Base-by-base conservation (phyloP, 2,329 filamentous ascomycete species). In the Torrubiella hemipterigena region DNA sequence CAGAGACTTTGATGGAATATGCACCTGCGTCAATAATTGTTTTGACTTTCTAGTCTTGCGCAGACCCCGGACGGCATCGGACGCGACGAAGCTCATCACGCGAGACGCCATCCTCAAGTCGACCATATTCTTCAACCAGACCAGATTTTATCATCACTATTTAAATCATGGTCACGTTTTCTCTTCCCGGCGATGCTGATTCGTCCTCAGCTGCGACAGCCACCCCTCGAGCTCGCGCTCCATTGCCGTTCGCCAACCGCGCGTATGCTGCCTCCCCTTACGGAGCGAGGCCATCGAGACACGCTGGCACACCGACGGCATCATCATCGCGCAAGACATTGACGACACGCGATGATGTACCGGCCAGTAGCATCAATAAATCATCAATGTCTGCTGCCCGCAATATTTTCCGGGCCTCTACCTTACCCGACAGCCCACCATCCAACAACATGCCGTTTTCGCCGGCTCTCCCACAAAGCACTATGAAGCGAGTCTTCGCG, bases 401-500 rank as follows among this genome's bases (percentile, higher is more conserved):
- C 38, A 63, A 62, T 37, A 58, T 63, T 19, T 63, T 63, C 34
- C 50, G 56, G 30, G 50, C 56, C 4, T 60, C 59, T 13, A 46
- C 51, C 35, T 48, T 55, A 37, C 42, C 40, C 39, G 51, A 55
- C 13, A 55, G 45, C 35, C 42, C 48, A 12, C 46, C 53, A 22
- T 42, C 48, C 10, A 31, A 44, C 17, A 37, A 43, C 14, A n/a
- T n/a, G n/a, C 38, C 54, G 32, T 69, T 69, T 45, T 61, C 65
- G 6, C 61, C 65, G 4, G 61, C 51, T 36, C 43, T 66, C 21
- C 56, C 64, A 3, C 44, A 54, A 21, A 63, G 54, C 46, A 59
- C 61, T 3, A 47, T 58, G 43, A 67, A 61, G 37, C 64, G 61
- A 47, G 58, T 61, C 28, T 69, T 70, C 40, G 56, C 63, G 39